These are phyloP conservation scores for Pseudogymnoascus sp. DNA, from an alignment of 2,329 filamentous ascomycete genomes.

Conservation along the genomic window DNA sequence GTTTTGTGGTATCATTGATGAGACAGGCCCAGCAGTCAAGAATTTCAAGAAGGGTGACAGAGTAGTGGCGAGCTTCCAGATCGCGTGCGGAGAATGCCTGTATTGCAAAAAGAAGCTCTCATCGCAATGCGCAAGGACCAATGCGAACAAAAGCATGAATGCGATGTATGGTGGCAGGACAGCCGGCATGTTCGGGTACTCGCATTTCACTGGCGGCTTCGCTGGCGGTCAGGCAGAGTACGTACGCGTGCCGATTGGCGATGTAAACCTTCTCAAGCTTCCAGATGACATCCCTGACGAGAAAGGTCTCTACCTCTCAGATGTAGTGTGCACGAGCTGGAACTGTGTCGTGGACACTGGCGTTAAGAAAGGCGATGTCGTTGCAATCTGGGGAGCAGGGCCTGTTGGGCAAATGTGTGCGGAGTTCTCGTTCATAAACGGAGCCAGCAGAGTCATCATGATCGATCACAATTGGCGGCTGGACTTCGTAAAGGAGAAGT, in stretches of 20 bases:
- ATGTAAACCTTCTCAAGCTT: conserved; percentile 55
- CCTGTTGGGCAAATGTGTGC: conserved; percentile 58
- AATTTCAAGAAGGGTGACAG: conserved; percentile 45
- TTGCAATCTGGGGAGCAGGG: conserved; percentile 58
- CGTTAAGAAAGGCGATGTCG: conserved; percentile 54
- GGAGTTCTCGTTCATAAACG: conserved; percentile 48
- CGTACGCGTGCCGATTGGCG: conserved; percentile 56
- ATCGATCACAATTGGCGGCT: conserved; percentile 43
- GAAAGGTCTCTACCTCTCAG: conserved; percentile 53
- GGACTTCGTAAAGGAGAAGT: conserved; percentile 56
- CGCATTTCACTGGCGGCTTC: conserved; percentile 57
- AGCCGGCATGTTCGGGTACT: conserved; percentile 44
- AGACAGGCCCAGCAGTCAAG: conserved; percentile 44
- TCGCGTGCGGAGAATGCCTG: conserved; percentile 48
- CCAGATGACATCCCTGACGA: conserved; percentile 61
- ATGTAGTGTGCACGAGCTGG: conserved; percentile 56
- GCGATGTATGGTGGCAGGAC: conserved; percentile 46
- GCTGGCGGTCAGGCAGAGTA: conserved; percentile 62
- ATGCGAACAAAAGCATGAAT: conserved; percentile 52
- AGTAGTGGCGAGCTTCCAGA: conserved; percentile 60
- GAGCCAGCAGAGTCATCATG: conserved; percentile 52
- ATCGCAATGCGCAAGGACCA: conserved; percentile 52
- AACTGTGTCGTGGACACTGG: conserved; percentile 58
- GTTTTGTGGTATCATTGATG: conserved; percentile 50
- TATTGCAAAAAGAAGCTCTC: conserved; percentile 44